Percentiles rank a stretch among this genome's conserved stretches.
Conservation (phyloP, 2,329 filamentous ascomycete genomes). For the Claviceps arundinis region DNA sequence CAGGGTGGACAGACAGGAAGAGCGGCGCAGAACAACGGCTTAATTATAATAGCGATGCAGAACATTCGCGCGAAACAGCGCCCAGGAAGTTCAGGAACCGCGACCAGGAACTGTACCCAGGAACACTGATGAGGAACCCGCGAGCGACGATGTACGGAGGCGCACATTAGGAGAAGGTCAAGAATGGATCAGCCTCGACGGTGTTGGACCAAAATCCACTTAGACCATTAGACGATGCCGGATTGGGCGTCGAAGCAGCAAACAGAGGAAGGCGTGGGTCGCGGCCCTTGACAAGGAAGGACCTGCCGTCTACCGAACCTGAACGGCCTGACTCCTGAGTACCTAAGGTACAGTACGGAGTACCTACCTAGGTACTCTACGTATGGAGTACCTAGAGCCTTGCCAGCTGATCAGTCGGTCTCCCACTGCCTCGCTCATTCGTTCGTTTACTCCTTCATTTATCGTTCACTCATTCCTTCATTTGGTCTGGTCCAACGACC, state of each 20-base stretch:
- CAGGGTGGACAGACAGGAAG: not conserved
- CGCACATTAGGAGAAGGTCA: not conserved
- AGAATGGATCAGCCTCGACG: conserved; percentile 2
- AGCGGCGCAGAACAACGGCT: not conserved
- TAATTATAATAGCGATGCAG: not conserved
- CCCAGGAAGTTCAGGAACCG: not conserved
- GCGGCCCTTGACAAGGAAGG: not conserved
- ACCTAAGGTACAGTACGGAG: too few species aligned
- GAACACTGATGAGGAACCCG: not conserved
- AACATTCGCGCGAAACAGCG: not conserved
- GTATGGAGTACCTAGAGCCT: too few species aligned
- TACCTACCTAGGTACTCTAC: too few species aligned
- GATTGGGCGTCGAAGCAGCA: not conserved
- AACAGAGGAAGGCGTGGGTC: not conserved
- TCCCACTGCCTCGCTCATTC: too few species aligned
- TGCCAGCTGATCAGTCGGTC: too few species aligned
- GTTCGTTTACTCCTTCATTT: too few species aligned
- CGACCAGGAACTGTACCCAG: not conserved
- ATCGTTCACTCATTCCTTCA: too few species aligned
- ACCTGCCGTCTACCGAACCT: not conserved
- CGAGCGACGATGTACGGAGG: not conserved
- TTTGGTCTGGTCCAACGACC: too few species aligned
- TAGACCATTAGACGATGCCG: not conserved
- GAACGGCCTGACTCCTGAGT: not conserved
- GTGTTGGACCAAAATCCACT: conserved; percentile 2